These are phyloP conservation scores for Sanghuangporus baumii DNA, from an alignment of 1,284 basidiomycete species.

Conservation along the genomic window DNA sequence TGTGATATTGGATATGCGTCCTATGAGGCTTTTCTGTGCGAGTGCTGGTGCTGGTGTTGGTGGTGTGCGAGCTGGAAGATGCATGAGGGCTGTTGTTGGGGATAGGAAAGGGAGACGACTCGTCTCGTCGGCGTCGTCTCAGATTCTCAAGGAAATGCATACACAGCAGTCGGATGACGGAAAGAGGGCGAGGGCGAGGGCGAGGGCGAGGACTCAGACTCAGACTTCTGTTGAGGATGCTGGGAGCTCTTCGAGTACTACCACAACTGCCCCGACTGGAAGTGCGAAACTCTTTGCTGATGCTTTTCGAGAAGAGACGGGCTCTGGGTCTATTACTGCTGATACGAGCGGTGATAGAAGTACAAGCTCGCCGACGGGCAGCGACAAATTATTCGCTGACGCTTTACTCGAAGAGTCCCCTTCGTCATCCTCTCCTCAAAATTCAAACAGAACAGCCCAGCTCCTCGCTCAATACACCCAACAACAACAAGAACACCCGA, in stretches of 20 bases:
- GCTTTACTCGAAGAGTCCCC: conserved; percentile 48
- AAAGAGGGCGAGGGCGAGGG: too few relatives aligned
- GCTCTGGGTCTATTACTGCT: not conserved
- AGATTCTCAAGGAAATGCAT: not conserved
- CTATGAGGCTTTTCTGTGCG: too few relatives aligned
- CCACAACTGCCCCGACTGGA: not conserved
- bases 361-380: conserved; percentile 21
- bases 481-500: conserved; percentile 29
- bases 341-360: too few relatives aligned
- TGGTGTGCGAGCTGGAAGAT: too few relatives aligned
- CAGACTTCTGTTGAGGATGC: not conserved
- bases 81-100: too few relatives aligned
- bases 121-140: not conserved
- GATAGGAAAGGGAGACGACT: not conserved
- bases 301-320: not conserved
- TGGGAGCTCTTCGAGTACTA: not conserved
- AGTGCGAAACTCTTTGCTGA: not conserved
- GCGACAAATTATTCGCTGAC: conserved; percentile 68
- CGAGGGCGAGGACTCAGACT: too few relatives aligned
- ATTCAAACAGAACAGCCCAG: not conserved
- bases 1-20: too few relatives aligned
- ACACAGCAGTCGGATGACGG: not conserved
- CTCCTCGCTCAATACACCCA: conserved; percentile 22
- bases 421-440: not conserved
- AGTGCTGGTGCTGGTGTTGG: too few relatives aligned